Conservation (phyloP, 2,329 filamentous ascomycete genomes). For the Erysiphe pulchra region DNA sequence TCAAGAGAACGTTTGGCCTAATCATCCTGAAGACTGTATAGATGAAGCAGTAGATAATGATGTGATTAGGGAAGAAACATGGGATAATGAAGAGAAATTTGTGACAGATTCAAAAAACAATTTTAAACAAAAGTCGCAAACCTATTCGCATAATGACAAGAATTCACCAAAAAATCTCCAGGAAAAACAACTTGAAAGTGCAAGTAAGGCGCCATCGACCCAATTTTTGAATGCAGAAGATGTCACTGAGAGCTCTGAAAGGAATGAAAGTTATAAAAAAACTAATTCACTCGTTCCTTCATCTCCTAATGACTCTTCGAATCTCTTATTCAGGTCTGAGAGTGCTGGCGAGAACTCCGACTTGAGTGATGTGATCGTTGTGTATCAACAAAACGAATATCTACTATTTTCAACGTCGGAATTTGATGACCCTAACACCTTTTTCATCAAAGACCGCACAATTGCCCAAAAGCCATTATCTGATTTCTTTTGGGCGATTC, state of each 20-base stretch:
- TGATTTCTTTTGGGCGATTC: conserved; percentile 28
- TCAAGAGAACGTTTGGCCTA: not conserved
- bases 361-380: conserved; percentile 20
- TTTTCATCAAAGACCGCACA: conserved; percentile 28
- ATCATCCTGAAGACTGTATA: not conserved
- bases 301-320: not conserved
- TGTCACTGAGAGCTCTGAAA: too few relatives aligned
- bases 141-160: not conserved
- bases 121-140: not conserved
- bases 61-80: not conserved
- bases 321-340: not conserved
- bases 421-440: conserved; percentile 25
- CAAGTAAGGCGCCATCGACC: too few relatives aligned
- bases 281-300: not conserved
- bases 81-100: not conserved
- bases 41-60: not conserved
- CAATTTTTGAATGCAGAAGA: not conserved
- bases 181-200: not conserved
- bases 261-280: not conserved
- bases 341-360: not conserved
- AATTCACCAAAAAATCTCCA: not conserved
- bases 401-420: conserved; percentile 30
- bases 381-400: conserved; percentile 29
- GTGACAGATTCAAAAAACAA: not conserved
- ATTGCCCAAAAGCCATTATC: conserved; percentile 25